A percentile compares a stretch with the other conserved stretches of the same genome.
These are phyloP conservation scores for Crucihimalaya himalaica DNA, from an alignment of 345 rosid genomes.

Conservation along the genomic window DNA sequence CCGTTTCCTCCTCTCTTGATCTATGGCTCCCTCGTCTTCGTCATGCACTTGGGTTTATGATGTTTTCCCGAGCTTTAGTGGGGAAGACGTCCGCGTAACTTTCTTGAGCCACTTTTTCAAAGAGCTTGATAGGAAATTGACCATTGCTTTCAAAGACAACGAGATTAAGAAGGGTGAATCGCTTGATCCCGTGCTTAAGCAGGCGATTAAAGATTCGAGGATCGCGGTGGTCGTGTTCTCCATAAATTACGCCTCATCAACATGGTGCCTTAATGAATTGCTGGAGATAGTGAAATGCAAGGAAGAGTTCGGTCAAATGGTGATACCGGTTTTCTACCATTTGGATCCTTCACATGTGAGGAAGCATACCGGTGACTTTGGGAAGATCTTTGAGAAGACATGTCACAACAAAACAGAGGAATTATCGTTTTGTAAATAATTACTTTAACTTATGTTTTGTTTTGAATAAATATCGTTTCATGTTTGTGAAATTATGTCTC, in stretches of 20 bases:
- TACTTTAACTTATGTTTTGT: too few species aligned
- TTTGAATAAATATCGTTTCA: background rate
- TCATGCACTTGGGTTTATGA: background rate
- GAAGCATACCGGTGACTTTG: background rate
- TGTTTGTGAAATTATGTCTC: background rate
- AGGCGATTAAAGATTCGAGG: background rate
- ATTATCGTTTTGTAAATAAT: too few species aligned
- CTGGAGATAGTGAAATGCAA: background rate
- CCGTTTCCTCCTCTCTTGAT: too few species aligned
- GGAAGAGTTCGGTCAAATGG: background rate
- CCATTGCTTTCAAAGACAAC: background rate
- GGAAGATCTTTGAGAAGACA: background rate
- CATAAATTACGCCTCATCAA: background rate
- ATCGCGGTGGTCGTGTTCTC: background rate
- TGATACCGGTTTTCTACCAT: too few species aligned
- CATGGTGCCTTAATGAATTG: background rate
- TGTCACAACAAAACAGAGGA: background rate
- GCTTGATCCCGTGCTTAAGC: background rate
- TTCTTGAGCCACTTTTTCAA: background rate
- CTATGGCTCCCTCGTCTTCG: background rate
- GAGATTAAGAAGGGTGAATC: background rate
- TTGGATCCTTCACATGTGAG: background rate
- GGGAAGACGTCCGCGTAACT: background rate
- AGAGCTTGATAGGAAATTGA: background rate
- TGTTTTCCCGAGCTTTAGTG: background rate